Base-by-base conservation (phyloP, 768 basidiomycete genomes). In the Plicaturopsis crispa region DNA sequence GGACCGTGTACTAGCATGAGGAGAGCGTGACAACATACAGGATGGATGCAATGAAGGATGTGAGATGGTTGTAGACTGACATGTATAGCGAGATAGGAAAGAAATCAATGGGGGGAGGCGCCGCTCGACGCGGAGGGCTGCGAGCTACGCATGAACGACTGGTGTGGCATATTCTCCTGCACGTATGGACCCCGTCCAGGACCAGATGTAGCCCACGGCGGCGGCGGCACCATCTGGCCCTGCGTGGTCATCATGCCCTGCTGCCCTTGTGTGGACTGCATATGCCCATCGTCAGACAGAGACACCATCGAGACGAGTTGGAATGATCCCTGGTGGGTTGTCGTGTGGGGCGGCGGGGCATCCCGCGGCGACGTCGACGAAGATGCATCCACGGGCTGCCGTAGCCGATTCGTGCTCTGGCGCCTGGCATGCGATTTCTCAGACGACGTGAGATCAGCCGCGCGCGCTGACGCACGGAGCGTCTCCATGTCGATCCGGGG, bases 401-500 rank as follows among this genome's bases (percentile, higher is more conserved):
- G 38, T 24, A 1, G 31, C 8, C 22, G 28, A 31, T 19, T 42
- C 47, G 40, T 45, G 53, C 35, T 46, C 48, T 3, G 38, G 36
- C 32, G 48, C 47, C 34, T 32, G 12, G 23, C 34, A 17, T 66
- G 68, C 10, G 17, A 34, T 19, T 69, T 66, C 17, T 53, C 54
- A n/a, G n/a, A n/a, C n/a, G n/a, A n/a, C n/a, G n/a, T n/a, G 6
- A 61, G 42, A 35, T 78, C 74, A 8, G 72, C 70, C 4, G 78
- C 76, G n/a, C 77, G 60, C 1, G 79, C 73, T 32, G 80, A 86
- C 19, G 80, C 82, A 8, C 84, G 78, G 34, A 88, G 62, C 31
- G 74, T 85, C 45, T 86, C 84, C 56, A 88, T 67, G 52, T 85
- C 82, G 40, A 88, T 84, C 22, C 65, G 70, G 20, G 69, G 69